Base-by-base conservation (phyloP, 768 basidiomycete species). In the Ramaria rubella region DNA sequence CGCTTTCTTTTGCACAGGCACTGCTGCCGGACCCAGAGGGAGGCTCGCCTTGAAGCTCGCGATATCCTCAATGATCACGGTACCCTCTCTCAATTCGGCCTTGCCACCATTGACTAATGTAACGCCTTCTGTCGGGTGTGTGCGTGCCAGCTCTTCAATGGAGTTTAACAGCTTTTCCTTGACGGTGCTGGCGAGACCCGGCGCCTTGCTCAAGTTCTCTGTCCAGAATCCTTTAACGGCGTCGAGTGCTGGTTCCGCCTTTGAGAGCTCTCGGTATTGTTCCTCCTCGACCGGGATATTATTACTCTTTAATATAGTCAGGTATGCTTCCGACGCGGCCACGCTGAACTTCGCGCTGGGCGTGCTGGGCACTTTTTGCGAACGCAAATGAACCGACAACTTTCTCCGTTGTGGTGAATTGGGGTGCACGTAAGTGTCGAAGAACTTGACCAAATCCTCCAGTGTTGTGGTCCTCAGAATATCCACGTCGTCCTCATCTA, bases 371-470 rank as follows among this genome's bases (percentile, higher is more conserved):
- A 56, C 46, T 11, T 17, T 86, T 64, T 83, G 84, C 11, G 90
- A 91, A 44, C 76, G 74, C 71, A 90, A 75, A 60, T 94, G 95
- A 46, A 90, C 75, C 1, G 94, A 92, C 51, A 93, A 72, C 70
- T 98, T 98, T 14, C 87, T 76, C 36, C 94, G 84, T 2, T 74
- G 78, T 27, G 73, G 60, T 0, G 90, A 89, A 0, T 75, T 79
- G 4, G 85, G 86, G 65, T 91, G 85, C 50, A 91, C 81, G 53
- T 79, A 78, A 15, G 75, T 72, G 40, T 78, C 70, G 78, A 92
- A 93, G 49, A 96, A 71, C 8, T 76, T 65, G 24, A 90, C 61
- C 31, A 98, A 74, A 30, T 96, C 90, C 3, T 81, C 70, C 70
- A 91, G 92, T 17, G 80, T 86, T 58, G 94, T 73, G 7, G 70